Evolutionary conservation across 352 stramenopile genomes (phyloP).

Genomic region (Phytopythium litorale): DNA sequence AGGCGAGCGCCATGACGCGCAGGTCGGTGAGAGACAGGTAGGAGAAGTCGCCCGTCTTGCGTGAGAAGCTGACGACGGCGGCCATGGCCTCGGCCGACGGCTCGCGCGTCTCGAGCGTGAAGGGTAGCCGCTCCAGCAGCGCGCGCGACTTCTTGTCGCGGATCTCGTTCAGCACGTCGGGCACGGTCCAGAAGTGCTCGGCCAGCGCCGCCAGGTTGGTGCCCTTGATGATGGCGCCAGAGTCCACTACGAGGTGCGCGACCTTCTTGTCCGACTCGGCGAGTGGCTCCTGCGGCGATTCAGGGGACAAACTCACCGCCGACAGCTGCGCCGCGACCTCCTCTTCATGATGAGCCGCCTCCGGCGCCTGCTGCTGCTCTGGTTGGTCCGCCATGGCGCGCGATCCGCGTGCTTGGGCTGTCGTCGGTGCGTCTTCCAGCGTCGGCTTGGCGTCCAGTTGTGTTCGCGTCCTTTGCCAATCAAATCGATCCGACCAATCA

Average conservation of each 20-base stretch:
- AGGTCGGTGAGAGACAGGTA: conserved; percentile 84
- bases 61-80: conserved; percentile 76
- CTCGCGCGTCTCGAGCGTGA: conserved; percentile 74
- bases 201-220: conserved; percentile 70
- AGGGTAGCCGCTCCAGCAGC: conserved; percentile 68
- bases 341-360: conserved; percentile 13
- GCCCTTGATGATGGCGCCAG: conserved; percentile 86
- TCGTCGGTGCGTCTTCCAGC: background rate
- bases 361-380: conserved; percentile 20
- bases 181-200: conserved; percentile 87
- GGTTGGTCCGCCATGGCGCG: conserved; percentile 10
- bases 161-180: conserved; percentile 82
- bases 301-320: conserved; percentile 7
- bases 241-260: conserved; percentile 78
- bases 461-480: conserved; percentile 32
- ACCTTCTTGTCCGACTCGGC: conserved; percentile 52
- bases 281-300: conserved; percentile 3
- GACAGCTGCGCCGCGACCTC: conserved; percentile 10
- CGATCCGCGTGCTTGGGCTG: background rate
- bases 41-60: conserved; percentile 84
- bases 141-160: conserved; percentile 73
- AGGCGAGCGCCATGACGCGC: conserved; percentile 85
- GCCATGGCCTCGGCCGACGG: conserved; percentile 76
- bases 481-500: conserved; percentile 17
- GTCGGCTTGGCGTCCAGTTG: conserved; percentile 4